phyloP scores from a whole-genome alignment of 2,329 filamentous ascomycete species.

The Arthrinium puccinioides region DNA sequence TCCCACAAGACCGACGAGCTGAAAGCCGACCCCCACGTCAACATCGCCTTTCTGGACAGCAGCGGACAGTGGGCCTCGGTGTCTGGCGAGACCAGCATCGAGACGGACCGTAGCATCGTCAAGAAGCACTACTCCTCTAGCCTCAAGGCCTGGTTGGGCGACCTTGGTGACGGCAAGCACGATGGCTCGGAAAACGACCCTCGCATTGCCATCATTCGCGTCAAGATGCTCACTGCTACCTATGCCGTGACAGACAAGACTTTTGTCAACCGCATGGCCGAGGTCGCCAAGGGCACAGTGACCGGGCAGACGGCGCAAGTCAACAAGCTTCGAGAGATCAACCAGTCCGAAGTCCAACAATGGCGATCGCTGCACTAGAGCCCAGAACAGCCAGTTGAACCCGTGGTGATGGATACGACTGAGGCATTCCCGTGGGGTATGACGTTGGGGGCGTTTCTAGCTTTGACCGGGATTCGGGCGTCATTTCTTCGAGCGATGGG shows the following conservation, averaged over 20 bases:
- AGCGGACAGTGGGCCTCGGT: constrained; percentile 82
- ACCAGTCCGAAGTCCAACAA: constrained; percentile 54
- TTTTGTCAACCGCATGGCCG: constrained; percentile 54
- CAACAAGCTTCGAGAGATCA: constrained; percentile 71
- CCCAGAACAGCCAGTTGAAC: no score
- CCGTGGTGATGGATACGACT: no score
- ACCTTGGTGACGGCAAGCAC: constrained; percentile 75
- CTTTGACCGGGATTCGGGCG: no score
- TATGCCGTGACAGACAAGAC: constrained; percentile 62
- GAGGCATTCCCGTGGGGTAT: no score
- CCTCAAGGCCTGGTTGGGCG: constrained; percentile 80
- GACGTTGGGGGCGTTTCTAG: no score
- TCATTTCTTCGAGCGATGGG: no score
- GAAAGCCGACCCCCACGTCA: constrained; percentile 63
- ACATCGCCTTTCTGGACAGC: constrained; percentile 71
- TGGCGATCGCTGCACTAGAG: no score
- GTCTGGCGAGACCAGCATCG: constrained; percentile 63
- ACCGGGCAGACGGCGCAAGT: constrained; percentile 65
- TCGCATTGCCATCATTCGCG: constrained; percentile 72
- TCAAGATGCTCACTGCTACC: constrained; percentile 64
- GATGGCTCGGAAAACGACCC: constrained; percentile 78
- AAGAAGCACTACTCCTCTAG: constrained; percentile 67
- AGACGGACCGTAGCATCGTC: constrained; percentile 61
- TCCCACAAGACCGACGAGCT: constrained; percentile 84
- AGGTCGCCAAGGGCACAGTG: constrained; percentile 68